A percentile compares a stretch with the other conserved stretches of the same genome.
phyloP scores from a whole-genome alignment of 2,329 filamentous ascomycete species.

The Epichloe sylvatica region DNA sequence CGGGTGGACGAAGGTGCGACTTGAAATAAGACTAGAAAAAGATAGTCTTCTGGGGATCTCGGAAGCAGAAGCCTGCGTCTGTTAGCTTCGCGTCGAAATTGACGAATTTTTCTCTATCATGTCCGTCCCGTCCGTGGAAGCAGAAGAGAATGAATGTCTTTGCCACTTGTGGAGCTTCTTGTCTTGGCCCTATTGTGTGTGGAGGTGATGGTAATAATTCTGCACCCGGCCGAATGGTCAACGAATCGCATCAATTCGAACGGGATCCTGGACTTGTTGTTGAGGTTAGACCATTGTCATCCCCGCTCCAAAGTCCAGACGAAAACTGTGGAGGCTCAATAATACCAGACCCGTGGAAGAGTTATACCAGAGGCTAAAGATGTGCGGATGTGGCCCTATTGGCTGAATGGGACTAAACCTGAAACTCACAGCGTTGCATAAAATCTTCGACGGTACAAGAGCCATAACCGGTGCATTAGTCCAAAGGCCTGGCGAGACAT shows the following conservation, averaged over 20 bases:
- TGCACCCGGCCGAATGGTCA: background rate
- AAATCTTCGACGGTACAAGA: slow-evolving; percentile 7
- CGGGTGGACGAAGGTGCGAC: background rate
- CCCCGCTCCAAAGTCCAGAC: background rate
- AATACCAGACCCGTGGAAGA: background rate
- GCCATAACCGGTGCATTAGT: too few species aligned
- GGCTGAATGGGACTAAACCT: slow-evolving; percentile 13
- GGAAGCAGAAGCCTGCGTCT: background rate
- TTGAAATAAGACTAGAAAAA: background rate
- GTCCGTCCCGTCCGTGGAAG: background rate
- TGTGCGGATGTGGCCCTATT: slow-evolving; percentile 17
- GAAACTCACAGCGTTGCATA: slow-evolving; percentile 24
- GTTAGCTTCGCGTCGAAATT: background rate
- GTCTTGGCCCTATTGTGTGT: background rate
- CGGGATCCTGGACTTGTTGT: background rate
- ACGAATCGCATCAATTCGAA: background rate
- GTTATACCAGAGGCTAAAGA: slow-evolving; percentile 1
- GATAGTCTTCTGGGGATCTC: background rate
- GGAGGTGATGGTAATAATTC: background rate
- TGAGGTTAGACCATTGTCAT: background rate
- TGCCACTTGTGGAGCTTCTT: background rate
- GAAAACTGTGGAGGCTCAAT: background rate
- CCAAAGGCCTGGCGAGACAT: too few species aligned
- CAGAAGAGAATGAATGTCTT: background rate
- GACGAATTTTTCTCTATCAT: too few species aligned